Evolutionary conservation across 202 grass and related monocot genomes (phyloP).

Genomic region (Alloteropsis angusta): DNA sequence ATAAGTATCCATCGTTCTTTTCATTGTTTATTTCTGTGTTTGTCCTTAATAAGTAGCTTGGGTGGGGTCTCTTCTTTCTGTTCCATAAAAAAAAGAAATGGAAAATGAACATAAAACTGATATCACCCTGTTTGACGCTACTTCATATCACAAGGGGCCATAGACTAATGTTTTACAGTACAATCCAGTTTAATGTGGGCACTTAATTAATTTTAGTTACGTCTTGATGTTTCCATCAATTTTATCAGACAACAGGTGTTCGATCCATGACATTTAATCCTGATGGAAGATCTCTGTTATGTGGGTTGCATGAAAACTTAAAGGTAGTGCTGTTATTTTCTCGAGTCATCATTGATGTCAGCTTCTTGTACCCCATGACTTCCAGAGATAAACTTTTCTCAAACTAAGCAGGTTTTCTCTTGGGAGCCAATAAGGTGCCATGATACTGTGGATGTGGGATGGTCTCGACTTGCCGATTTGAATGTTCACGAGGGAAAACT

Average conservation of each 20-base stretch:
- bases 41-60: neutral
- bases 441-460: conserved; percentile 94
- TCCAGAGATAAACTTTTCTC: conserved; percentile 25
- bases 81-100: conserved; percentile 7
- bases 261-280: conserved; percentile 98
- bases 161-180: neutral
- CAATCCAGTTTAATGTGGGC: neutral
- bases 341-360: neutral
- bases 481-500: conserved; percentile 98
- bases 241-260: conserved; percentile 77
- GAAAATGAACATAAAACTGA: neutral
- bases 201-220: conserved; percentile 17
- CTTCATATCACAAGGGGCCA: neutral
- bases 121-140: neutral
- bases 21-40: neutral
- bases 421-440: conserved; percentile 97
- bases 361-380: neutral
- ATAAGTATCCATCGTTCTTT: neutral
- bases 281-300: conserved; percentile 85
- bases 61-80: neutral
- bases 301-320: conserved; percentile 89
- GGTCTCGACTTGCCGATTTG: conserved; percentile 93
- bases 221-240: conserved; percentile 21
- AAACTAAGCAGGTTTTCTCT: conserved; percentile 64
- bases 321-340: conserved; percentile 48